These are phyloP conservation scores for Gnomoniopsis smithogilvyi DNA, from an alignment of 2,329 filamentous ascomycete species.

Conservation along the genomic window DNA sequence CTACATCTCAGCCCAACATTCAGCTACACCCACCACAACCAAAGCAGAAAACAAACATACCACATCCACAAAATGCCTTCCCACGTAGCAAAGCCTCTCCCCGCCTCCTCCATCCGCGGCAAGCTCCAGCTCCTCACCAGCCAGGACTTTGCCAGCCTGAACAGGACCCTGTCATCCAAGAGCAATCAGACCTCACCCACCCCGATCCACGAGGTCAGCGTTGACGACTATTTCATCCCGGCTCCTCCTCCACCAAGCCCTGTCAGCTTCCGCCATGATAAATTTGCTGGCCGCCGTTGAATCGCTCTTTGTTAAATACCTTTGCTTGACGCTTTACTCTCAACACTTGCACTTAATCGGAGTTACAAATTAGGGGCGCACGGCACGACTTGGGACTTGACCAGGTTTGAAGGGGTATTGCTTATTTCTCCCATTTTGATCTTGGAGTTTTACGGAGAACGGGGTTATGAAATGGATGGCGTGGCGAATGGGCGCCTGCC, in stretches of 20 bases:
- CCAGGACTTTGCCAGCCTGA: conserved; percentile 52
- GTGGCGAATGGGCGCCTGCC: not conserved
- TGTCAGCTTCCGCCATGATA: conserved; percentile 50
- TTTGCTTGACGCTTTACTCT: not conserved
- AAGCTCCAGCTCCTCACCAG: conserved; percentile 41
- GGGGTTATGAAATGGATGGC: conserved; percentile 7
- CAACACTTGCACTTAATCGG: conserved; percentile 1
- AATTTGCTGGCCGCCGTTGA: conserved; percentile 4
- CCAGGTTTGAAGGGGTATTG: not conserved
- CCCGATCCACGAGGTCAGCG: conserved; percentile 49
- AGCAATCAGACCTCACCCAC: conserved; percentile 38
- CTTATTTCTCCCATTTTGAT: conserved; percentile 14
- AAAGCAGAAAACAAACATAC: not conserved
- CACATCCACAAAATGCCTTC: conserved; percentile 33
- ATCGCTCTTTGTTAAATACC: not conserved
- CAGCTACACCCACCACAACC: not conserved
- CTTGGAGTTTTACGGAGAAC: conserved; percentile 21
- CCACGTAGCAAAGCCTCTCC: conserved; percentile 43
- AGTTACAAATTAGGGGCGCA: not conserved
- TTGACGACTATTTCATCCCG: conserved; percentile 62
- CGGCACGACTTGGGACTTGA: not conserved
- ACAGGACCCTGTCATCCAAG: conserved; percentile 45
- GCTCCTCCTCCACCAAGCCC: conserved; percentile 63
- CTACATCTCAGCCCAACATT: not conserved
- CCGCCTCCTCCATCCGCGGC: conserved; percentile 45